Base-by-base conservation (phyloP, 805 yeast genomes). In the Pichia sporocuriosa region DNA sequence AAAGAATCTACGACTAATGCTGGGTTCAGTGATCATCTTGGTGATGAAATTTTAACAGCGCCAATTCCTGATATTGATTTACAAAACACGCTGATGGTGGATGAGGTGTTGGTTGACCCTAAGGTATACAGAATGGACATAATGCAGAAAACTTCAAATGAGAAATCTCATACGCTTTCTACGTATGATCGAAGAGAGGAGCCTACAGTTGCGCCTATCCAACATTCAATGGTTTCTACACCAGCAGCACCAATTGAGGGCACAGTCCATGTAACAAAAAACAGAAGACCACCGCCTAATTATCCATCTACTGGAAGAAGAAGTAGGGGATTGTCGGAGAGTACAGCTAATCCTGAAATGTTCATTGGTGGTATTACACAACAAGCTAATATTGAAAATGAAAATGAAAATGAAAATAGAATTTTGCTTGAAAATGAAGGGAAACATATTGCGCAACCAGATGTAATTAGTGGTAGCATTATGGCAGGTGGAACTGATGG, bases 121-220 rank as follows among this genome's bases (percentile, higher is more conserved):
- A n/a, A n/a, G n/a, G n/a, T n/a, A n/a, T n/a, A n/a, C n/a, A n/a
- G n/a, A n/a, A n/a, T n/a, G n/a, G n/a, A n/a, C 9, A 17, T 31
- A 23, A 10, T 20, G 33, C 22, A 34, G 28, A 34, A 24, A 15
- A 24, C 15, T 32, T 15, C 11, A 6, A 27, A 26, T 28, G 29
- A 32, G 8, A 17, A 30, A 29, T 11, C 30, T 6, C 29, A 31
- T 25, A 17, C 17, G 10, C 23, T 42, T 13, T 28, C 44, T 2
- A 37, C 58, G 3, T 67, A 69, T 47, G 73, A 69, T 44, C 57
- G 72, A 40, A 46, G 72, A 37, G 68, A 65, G 27, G 58, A 57
- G 23, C 63, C 62, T 3, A 50, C 53, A 3, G 66, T 65, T 20
- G 61, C 35, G 1, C 63, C 63, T 2, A 45, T 57, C 23, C 48